phyloP scores from a whole-genome alignment of 352 stramenopile species.

The Nothophytophthora sp. region DNA sequence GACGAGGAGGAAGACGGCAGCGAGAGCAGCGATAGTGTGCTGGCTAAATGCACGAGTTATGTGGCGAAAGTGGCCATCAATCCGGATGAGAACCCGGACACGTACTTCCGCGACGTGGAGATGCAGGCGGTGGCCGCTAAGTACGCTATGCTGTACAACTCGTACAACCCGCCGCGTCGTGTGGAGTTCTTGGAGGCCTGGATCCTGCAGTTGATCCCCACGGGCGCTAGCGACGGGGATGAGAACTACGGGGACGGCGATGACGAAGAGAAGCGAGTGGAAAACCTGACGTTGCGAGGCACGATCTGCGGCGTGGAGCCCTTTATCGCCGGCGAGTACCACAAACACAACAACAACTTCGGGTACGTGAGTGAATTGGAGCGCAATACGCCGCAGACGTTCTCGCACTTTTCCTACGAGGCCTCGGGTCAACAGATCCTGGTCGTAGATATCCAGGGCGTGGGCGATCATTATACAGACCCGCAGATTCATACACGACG shows the following conservation, averaged over 20 bases:
- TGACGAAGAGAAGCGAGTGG: slow-evolving; percentile 23
- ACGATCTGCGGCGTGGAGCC: slow-evolving; percentile 80
- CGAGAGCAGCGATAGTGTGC: slow-evolving; percentile 12
- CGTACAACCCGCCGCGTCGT: slow-evolving; percentile 72
- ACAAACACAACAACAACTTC: slow-evolving; percentile 88
- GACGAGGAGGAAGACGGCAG: slow-evolving; percentile 13
- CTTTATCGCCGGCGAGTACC: slow-evolving; percentile 80
- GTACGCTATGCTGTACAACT: slow-evolving; percentile 83
- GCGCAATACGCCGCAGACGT: slow-evolving; percentile 85
- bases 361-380: slow-evolving; percentile 79
- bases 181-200: slow-evolving; percentile 80
- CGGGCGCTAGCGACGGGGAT: slow-evolving; percentile 10
- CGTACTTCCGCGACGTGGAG: slow-evolving; percentile 86
- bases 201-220: slow-evolving; percentile 69
- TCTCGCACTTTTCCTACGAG: slow-evolving; percentile 94
- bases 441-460: slow-evolving; percentile 96
- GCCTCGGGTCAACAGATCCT: slow-evolving; percentile 89
- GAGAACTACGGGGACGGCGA: no score
- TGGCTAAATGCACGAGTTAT: slow-evolving; percentile 43
- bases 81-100: slow-evolving; percentile 75
- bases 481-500: slow-evolving; percentile 90
- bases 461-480: slow-evolving; percentile 95
- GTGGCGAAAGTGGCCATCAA: slow-evolving; percentile 86
- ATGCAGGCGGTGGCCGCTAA: slow-evolving; percentile 85
- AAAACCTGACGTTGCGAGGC: slow-evolving; percentile 57